Base-by-base conservation (phyloP, 257 asterid genomes). In the Gardenia jasminoides region DNA sequence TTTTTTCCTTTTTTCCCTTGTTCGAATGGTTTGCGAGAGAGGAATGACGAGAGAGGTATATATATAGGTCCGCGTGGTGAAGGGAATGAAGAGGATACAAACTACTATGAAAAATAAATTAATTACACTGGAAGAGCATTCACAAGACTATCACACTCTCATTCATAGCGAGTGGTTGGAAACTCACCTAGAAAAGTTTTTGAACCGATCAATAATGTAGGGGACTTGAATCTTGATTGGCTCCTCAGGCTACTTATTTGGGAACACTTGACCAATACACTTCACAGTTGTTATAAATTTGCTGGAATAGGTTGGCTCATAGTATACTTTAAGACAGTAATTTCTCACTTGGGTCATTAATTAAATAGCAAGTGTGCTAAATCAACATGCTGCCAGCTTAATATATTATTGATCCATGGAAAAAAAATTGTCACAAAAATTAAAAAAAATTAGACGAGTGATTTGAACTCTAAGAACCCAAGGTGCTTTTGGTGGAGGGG, bases 11-110 rank as follows among this genome's bases (percentile, higher is more conserved):
- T 15, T 16, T 19, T 16, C 9, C 19, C 20, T 13, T 64, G 41
- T 64, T 13, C 5, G 41, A 64, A 12, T 11, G 22, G 41, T 64
- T 26, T 28, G 69, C 41, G 13, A 59, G 78, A 67, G 80, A 66
- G 74, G 79, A 72, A 79, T 31, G 50, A 64, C 74, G 62, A 31
- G n/a, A 44, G 67, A 12, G 75, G 73, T 26, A 47, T 64, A 46
- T 73, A 78, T 79, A 83, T 28, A 79, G 85, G 76, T 50, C 64
- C 75, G 15, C 28, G 20, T 16, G 76, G 77, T 77, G 43, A 43
- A 62, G 22, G 67, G 19, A 30, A 72, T 2, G 22, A 17, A 77
- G 67, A 47, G 47, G 81, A 36, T 39, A 65, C 17, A 69, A 48
- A 36, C 41, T 36, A 36, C 0, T n/a, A 47, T 75, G 28, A 47